Percentiles rank a stretch among this genome's conserved stretches.
Conservation (phyloP, 129 eudicot species). For the Escallonia herrerae region DNA sequence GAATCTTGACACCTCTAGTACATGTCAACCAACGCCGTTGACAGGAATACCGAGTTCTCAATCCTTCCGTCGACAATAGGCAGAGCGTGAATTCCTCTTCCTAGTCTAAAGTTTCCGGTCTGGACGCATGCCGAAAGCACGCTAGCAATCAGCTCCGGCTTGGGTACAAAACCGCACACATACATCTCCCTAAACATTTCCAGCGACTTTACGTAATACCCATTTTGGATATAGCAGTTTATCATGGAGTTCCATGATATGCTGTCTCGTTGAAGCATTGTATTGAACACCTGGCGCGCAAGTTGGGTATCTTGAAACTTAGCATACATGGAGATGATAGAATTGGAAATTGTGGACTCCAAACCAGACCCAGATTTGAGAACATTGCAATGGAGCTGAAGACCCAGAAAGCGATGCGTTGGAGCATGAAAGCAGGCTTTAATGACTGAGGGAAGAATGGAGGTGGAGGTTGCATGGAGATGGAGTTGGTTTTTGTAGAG, state of each 20-base stretch:
- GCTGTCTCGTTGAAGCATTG: conserved; percentile 47
- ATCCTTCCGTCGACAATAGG: conserved; percentile 35
- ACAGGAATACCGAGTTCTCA: conserved; percentile 33
- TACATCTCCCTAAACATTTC: conserved; percentile 43
- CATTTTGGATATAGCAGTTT: conserved; percentile 37
- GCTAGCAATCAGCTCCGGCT: conserved; percentile 59
- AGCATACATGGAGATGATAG: conserved; percentile 45
- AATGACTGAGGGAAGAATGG: conserved; percentile 58
- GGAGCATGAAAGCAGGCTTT: conserved; percentile 48
- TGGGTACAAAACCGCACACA: conserved; percentile 38
- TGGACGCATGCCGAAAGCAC: conserved; percentile 33
- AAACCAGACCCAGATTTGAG: conserved; percentile 38
- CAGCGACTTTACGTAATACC: conserved; percentile 30
- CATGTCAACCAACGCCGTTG: conserved; percentile 50
- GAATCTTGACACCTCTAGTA: conserved; percentile 42
- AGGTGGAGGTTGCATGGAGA: conserved; percentile 22
- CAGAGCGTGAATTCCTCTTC: conserved; percentile 52
- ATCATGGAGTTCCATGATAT: conserved; percentile 59
- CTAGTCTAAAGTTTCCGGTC: conserved; percentile 23
- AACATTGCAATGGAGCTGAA: conserved; percentile 43
- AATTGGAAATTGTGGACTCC: conserved; percentile 47
- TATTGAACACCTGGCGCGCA: conserved; percentile 55
- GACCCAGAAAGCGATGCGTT: conserved; percentile 30
- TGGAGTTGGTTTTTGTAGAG: conserved; percentile 43
- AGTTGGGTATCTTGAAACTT: conserved; percentile 28